Percentiles rank a stretch among this genome's conserved stretches.
Evolutionary conservation across 257 asterid genomes (phyloP).

Genomic region (Lithospermum erythrorhizon): DNA sequence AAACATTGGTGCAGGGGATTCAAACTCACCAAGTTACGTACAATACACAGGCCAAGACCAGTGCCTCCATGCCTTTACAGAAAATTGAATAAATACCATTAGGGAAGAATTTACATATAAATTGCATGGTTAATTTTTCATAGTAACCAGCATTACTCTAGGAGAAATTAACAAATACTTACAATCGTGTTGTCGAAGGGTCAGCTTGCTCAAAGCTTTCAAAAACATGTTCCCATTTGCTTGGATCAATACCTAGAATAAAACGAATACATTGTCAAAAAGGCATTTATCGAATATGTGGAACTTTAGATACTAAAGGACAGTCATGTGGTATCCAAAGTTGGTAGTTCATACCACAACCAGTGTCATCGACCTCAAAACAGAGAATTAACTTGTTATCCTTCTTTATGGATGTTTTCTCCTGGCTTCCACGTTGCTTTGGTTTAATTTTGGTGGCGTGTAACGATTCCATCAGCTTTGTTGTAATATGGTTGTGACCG

Average conservation of each 20-base stretch:
- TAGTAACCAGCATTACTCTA: not conserved
- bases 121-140: not conserved
- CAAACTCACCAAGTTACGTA: slow-evolving; percentile 75
- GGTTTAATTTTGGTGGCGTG: slow-evolving; percentile 33
- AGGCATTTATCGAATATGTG: not conserved
- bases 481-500: slow-evolving; percentile 18
- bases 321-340: not conserved
- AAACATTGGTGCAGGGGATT: not conserved
- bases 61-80: slow-evolving; percentile 85
- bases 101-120: not conserved
- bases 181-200: slow-evolving; percentile 92
- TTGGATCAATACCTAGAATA: slow-evolving; percentile 68
- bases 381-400: slow-evolving; percentile 54
- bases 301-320: not conserved
- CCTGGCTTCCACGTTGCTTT: slow-evolving; percentile 31
- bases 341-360: slow-evolving; percentile 54
- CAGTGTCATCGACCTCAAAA: slow-evolving; percentile 91
- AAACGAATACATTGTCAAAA: slow-evolving; percentile 4
- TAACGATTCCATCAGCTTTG: slow-evolving; percentile 35
- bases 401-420: slow-evolving; percentile 34
- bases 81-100: slow-evolving; percentile 1
- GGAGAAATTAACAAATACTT: slow-evolving; percentile 14
- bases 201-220: slow-evolving; percentile 98
- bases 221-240: slow-evolving; percentile 93
- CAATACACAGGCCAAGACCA: slow-evolving; percentile 94